A percentile compares a stretch with the other conserved stretches of the same genome.
phyloP scores from a whole-genome alignment of 1,139 yeast species.

The Pichia sp. region DNA sequence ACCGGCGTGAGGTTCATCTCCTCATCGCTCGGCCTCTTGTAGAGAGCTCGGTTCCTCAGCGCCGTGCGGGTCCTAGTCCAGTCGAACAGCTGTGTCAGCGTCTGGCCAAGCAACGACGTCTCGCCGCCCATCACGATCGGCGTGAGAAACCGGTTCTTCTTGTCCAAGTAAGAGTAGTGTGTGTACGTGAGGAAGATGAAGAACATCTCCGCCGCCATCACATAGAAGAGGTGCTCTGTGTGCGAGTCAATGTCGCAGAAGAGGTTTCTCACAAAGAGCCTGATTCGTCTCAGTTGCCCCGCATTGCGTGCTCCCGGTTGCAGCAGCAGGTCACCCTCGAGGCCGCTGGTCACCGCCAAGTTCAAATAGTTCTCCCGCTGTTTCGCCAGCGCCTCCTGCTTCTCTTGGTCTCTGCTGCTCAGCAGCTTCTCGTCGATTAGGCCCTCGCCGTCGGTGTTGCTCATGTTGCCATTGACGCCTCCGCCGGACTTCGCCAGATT shows the following conservation, averaged over 20 bases:
- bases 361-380: conserved; percentile 13
- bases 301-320: background rate
- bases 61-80: conserved; percentile 18
- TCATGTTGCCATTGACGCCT: conserved; percentile 11
- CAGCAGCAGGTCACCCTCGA: background rate
- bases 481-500: background rate
- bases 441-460: background rate
- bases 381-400: conserved; percentile 6
- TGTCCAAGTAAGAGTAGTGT: conserved; percentile 29
- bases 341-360: background rate
- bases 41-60: background rate
- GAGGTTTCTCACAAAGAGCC: background rate
- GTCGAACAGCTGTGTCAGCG: conserved; percentile 46
- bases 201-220: conserved; percentile 26
- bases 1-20: background rate
- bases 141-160: conserved; percentile 28
- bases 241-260: conserved; percentile 10
- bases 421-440: background rate
- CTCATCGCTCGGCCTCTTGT: background rate
- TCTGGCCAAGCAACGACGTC: conserved; percentile 56
- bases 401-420: conserved; percentile 9
- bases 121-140: conserved; percentile 30
- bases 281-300: background rate
- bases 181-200: conserved; percentile 26
- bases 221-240: conserved; percentile 26